phyloP scores from a whole-genome alignment of 768 basidiomycete genomes.

The Dacryopinax spathularia region DNA sequence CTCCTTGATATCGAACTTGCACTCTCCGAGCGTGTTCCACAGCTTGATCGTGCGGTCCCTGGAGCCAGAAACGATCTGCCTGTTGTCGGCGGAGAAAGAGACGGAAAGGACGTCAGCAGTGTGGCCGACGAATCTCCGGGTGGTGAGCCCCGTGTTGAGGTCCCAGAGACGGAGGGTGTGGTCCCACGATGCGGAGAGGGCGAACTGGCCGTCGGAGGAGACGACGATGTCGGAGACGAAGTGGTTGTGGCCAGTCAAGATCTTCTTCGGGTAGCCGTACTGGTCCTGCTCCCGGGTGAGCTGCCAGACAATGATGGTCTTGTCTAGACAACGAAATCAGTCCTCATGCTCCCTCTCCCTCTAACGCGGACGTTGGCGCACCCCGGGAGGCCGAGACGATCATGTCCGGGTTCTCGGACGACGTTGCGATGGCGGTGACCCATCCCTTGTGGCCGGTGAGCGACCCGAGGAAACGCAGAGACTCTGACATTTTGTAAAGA shows the following conservation, averaged over 20 bases:
- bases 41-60: conserved; percentile 97
- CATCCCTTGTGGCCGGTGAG: conserved; percentile 89
- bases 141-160: conserved; percentile 91
- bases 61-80: conserved; percentile 97
- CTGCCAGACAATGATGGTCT: conserved; percentile 99
- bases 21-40: conserved; percentile 99
- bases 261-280: conserved; percentile 94
- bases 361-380: conserved; percentile 28
- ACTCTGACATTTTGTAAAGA: conserved; percentile 48
- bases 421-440: conserved; percentile 97
- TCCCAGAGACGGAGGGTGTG: conserved; percentile 99
- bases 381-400: conserved; percentile 96
- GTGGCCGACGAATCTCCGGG: conserved; percentile 95
- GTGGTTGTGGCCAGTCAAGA: conserved; percentile 97
- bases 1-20: conserved; percentile 99
- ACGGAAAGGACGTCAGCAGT: conserved; percentile 95
- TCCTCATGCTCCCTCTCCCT: conserved; percentile 13
- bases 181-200: conserved; percentile 98
- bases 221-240: conserved; percentile 98
- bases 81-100: conserved; percentile 98
- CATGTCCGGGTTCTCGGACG: conserved; percentile 97
- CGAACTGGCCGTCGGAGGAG: conserved; percentile 98
- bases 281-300: conserved; percentile 75
- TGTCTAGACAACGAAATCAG: conserved; percentile 46
- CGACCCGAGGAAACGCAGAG: conserved; percentile 81